phyloP scores from a whole-genome alignment of 441 rosid species.

The Arabidopsis lyrata region DNA sequence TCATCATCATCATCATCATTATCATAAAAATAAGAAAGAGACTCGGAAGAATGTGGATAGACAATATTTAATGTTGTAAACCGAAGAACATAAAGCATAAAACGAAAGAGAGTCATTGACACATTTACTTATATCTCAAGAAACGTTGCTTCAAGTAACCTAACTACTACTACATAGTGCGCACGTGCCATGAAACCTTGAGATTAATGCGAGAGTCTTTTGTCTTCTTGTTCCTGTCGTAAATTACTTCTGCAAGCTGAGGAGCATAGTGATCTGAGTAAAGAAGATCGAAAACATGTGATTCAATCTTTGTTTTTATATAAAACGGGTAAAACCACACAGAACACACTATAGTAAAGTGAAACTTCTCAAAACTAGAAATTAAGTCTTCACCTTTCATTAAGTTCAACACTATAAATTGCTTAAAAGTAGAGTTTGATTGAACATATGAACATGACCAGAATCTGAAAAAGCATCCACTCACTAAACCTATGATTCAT shows the following conservation, averaged over 20 bases:
- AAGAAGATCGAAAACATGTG: conserved; percentile 2
- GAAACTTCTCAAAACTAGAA: neutral
- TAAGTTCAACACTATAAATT: neutral
- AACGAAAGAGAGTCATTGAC: too few species aligned
- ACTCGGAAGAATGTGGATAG: too few species aligned
- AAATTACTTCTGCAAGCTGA: conserved; percentile 73
- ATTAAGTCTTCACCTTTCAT: neutral
- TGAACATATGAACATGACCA: conserved; percentile 9
- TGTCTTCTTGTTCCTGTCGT: conserved; percentile 56
- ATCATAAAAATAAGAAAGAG: too few species aligned
- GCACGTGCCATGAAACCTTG: conserved; percentile 73
- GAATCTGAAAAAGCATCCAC: conserved; percentile 14
- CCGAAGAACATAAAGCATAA: too few species aligned
- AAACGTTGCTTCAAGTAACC: neutral
- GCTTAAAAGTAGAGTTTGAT: neutral
- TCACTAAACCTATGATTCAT: neutral
- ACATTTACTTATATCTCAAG: conserved; percentile 6
- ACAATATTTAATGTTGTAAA: too few species aligned
- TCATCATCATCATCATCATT: too few species aligned
- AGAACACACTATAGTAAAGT: neutral
- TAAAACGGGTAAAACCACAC: neutral
- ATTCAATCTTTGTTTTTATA: neutral
- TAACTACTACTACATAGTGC: neutral
- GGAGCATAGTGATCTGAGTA: conserved; percentile 80
- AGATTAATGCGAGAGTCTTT: conserved; percentile 58